These are phyloP conservation scores for Boletellus ananas DNA, from an alignment of 768 basidiomycete species.

Conservation along the genomic window DNA sequence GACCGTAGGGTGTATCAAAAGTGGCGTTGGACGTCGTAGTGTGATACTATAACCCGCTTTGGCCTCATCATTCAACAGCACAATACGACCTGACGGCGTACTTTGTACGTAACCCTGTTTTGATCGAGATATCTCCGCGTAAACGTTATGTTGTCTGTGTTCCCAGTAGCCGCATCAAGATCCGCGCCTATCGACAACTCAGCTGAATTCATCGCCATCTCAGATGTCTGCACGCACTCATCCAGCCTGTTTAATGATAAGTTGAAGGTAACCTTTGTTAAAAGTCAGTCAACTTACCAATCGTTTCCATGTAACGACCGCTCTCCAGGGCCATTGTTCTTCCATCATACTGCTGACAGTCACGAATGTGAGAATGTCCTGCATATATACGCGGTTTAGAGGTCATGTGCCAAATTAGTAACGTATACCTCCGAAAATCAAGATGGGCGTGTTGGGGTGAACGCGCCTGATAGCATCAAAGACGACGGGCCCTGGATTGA, in stretches of 20 bases:
- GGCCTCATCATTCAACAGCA: background rate
- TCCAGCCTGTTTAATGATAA: slow-evolving; percentile 42
- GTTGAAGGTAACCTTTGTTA: no score
- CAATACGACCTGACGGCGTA: slow-evolving; percentile 19
- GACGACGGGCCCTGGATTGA: slow-evolving; percentile 57
- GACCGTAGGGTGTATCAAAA: slow-evolving; percentile 62
- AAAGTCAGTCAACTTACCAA: slow-evolving; percentile 46
- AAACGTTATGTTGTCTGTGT: slow-evolving; percentile 53
- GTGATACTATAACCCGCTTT: slow-evolving; percentile 51
- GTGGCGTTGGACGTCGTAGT: slow-evolving; percentile 44
- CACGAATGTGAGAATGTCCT: slow-evolving; percentile 48
- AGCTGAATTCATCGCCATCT: background rate
- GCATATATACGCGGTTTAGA: background rate
- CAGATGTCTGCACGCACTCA: slow-evolving; percentile 43
- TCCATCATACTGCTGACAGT: slow-evolving; percentile 25
- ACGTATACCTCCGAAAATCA: slow-evolving; percentile 69
- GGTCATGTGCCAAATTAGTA: background rate
- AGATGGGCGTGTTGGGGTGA: slow-evolving; percentile 70
- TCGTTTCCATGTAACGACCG: slow-evolving; percentile 90
- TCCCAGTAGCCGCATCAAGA: slow-evolving; percentile 36
- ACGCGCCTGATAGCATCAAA: slow-evolving; percentile 69
- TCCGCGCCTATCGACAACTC: slow-evolving; percentile 40
- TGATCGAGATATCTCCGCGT: slow-evolving; percentile 74
- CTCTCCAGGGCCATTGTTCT: slow-evolving; percentile 55
- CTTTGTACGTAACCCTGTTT: slow-evolving; percentile 73